Base-by-base conservation (phyloP, 768 basidiomycete genomes). In the Lyophyllum shimeji region DNA sequence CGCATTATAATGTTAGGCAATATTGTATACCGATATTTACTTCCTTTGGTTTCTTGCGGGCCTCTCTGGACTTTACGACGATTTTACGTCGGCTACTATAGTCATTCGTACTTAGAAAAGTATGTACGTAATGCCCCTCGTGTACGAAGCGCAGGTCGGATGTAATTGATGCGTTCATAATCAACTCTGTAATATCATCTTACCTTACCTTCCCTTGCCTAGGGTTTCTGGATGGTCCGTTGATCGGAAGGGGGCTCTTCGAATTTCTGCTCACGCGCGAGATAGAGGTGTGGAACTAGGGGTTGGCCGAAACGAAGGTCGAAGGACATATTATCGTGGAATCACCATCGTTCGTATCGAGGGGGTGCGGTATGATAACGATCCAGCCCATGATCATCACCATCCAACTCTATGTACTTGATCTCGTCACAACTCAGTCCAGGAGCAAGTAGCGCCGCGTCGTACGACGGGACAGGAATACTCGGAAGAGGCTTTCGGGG, bases 391-490 rank as follows among this genome's bases (percentile, higher is more conserved):
- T 29, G 27, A 21, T 48, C 27, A 7, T 29, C 47, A 37, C 3
- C 3, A 42, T 21, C 52, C 1, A 46, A n/a, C 34, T 50, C 54
- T 37, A 60, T 43, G n/a, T 46, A 20, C 20, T 55, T 58, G 24
- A 53, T 27, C 15, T 57, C 54, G 13, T 55, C 57, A 2, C 53
- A 50, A n/a, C 42, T 45, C 31, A 53, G 25, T 18, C 52, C 46
- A 17, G 52, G 52, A 18, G 55, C 43, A 25, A 42, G 57, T 24
- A 60, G 34, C 7, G 60, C 60, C 23, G 55, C 53, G 18, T 59
- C 47, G 34, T 63, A 61, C 2, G 63, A 57, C 2, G 63, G 63
- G 7, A 59, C 50, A 20, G 62, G 62, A 31, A 63, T 58, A 5
- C 33, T 29, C 8, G 62, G 62, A 24, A 63, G 48, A 40, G 63